A percentile compares a stretch with the other conserved stretches of the same genome.
phyloP scores from a whole-genome alignment of 2,329 filamentous ascomycete genomes.

The Coniochaeta sp. region DNA sequence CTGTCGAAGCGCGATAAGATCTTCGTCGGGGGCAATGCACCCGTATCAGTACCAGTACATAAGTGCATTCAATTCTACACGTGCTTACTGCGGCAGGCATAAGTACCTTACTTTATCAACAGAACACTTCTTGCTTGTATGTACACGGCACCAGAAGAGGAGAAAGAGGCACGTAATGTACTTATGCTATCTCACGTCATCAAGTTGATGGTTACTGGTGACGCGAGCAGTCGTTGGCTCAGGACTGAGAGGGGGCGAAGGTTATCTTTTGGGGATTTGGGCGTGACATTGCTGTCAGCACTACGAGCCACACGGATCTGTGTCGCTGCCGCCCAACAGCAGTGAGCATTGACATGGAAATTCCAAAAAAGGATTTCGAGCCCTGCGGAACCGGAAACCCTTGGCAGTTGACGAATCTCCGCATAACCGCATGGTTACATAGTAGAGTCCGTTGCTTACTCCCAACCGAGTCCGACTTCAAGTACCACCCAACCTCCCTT shows the following conservation, averaged over 20 bases:
- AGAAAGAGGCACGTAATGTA: too few relatives aligned
- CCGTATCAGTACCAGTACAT: not conserved
- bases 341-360: not conserved
- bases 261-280: not conserved
- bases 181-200: slow-evolving; percentile 1
- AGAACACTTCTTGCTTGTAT: too few relatives aligned
- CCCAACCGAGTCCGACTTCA: not conserved
- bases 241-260: not conserved
- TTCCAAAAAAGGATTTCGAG: not conserved
- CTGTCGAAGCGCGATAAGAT: not conserved
- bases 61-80: too few relatives aligned
- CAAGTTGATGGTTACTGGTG: not conserved
- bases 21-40: not conserved
- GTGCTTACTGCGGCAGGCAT: too few relatives aligned
- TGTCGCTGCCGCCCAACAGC: not conserved
- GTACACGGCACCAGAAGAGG: too few relatives aligned
- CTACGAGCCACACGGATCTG: not conserved
- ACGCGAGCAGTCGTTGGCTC: not conserved
- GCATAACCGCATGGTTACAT: not conserved
- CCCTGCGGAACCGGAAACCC: not conserved
- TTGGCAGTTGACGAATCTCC: not conserved
- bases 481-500: not conserved
- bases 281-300: not conserved
- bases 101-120: too few relatives aligned
- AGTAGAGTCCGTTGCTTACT: too few relatives aligned